phyloP scores from a whole-genome alignment of 495 filamentous ascomycete species.

The Friedmanniomyces endolithicus region DNA sequence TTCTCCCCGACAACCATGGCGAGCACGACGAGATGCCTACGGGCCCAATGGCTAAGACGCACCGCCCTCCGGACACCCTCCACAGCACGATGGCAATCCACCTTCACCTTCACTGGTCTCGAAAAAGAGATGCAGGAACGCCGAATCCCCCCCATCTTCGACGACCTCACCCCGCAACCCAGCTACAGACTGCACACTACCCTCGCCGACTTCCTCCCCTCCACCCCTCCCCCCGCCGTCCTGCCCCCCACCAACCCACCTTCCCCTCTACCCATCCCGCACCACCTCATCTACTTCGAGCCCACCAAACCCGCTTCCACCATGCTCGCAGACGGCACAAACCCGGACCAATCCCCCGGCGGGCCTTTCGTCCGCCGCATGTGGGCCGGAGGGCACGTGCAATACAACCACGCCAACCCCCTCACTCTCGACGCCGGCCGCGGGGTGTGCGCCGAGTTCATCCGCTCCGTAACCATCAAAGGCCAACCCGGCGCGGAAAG shows the following conservation, averaged over 20 bases:
- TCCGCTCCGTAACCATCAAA: constrained; percentile 47
- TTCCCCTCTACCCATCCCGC: constrained; percentile 20
- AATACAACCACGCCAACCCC: constrained; percentile 18
- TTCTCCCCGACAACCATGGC: not conserved
- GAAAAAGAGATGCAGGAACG: constrained; percentile 29
- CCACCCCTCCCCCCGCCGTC: constrained; percentile 10
- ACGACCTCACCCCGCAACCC: constrained; percentile 51
- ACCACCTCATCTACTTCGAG: constrained; percentile 34
- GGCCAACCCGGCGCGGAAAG: constrained; percentile 46
- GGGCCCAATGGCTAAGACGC: constrained; percentile 5
- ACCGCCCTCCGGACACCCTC: not conserved
- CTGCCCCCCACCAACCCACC: constrained; percentile 26
- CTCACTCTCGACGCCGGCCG: constrained; percentile 38
- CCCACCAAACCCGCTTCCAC: constrained; percentile 19
- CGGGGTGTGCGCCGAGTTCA: constrained; percentile 51
- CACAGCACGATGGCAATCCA: constrained; percentile 12
- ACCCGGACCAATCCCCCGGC: constrained; percentile 32
- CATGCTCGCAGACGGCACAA: constrained; percentile 33
- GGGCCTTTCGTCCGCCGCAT: constrained; percentile 31
- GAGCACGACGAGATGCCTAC: constrained; percentile 1
- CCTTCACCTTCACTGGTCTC: constrained; percentile 18
- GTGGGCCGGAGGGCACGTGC: constrained; percentile 32
- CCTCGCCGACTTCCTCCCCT: constrained; percentile 47
- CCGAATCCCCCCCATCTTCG: constrained; percentile 43
- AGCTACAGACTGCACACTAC: constrained; percentile 54